Evolutionary conservation across 768 basidiomycete species (phyloP).

Genomic region (Sarcodon aspratus): DNA sequence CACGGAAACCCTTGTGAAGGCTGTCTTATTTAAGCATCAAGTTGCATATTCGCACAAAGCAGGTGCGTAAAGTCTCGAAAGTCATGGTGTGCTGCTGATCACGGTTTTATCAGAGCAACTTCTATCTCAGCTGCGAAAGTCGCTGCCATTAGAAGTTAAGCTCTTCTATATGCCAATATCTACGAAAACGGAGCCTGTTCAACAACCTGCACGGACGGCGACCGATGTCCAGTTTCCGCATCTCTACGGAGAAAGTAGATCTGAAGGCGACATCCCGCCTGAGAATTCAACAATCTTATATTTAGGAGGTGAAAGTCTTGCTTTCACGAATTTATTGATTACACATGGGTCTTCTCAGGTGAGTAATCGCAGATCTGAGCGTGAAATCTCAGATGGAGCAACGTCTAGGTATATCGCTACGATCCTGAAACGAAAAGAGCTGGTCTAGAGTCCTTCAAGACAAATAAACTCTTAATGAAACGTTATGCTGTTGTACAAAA

Average conservation of each 20-base stretch:
- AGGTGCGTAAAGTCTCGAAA: slow-evolving; percentile 26
- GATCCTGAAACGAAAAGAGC: slow-evolving; percentile 41
- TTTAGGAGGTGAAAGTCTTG: slow-evolving; percentile 73
- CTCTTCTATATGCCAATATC: slow-evolving; percentile 26
- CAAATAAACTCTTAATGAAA: slow-evolving; percentile 81
- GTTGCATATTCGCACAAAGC: slow-evolving; percentile 64
- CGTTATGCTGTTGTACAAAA: slow-evolving; percentile 81
- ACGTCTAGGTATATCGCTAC: slow-evolving; percentile 61
- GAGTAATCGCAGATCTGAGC: slow-evolving; percentile 7
- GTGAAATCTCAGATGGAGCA: background rate
- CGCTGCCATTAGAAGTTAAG: slow-evolving; percentile 13
- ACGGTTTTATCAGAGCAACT: slow-evolving; percentile 20
- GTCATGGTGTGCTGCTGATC: background rate
- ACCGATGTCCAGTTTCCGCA: background rate
- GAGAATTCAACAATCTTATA: slow-evolving; percentile 34
- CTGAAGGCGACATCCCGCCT: background rate
- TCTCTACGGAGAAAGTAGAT: background rate
- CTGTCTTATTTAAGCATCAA: slow-evolving; percentile 58
- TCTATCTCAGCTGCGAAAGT: slow-evolving; percentile 15
- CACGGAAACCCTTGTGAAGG: slow-evolving; percentile 2
- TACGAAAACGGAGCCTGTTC: background rate
- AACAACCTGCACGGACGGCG: background rate
- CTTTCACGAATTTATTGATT: slow-evolving; percentile 77
- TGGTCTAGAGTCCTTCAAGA: slow-evolving; percentile 49
- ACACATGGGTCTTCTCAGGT: slow-evolving; percentile 63